Percentiles rank a stretch among this genome's conserved stretches.
Conservation (phyloP, 2,329 filamentous ascomycete species). For the Pestalotiopsis sp. region DNA sequence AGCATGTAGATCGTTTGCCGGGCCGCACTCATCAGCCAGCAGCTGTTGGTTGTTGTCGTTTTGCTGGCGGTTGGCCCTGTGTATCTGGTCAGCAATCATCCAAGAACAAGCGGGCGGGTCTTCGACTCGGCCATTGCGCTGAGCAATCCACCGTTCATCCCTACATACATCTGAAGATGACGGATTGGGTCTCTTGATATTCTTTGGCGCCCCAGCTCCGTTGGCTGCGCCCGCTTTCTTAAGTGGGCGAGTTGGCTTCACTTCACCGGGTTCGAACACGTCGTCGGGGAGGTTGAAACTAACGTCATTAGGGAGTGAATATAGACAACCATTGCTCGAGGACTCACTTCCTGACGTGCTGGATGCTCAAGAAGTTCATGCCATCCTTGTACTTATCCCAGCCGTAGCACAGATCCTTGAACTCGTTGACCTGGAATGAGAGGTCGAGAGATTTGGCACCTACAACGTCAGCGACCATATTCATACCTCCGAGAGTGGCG, state of each 20-base stretch:
- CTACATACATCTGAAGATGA: conserved; percentile 41
- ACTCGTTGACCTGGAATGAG: conserved; percentile 80
- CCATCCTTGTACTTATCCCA: conserved; percentile 77
- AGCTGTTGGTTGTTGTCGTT: conserved; percentile 34
- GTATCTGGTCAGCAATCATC: conserved; percentile 25
- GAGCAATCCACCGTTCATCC: conserved; percentile 25
- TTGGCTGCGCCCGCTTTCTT: conserved; percentile 47
- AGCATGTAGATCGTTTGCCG: not conserved
- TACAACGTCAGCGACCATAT: conserved; percentile 39
- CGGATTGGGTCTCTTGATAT: conserved; percentile 41
- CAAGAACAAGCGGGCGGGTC: conserved; percentile 14
- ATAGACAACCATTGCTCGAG: conserved; percentile 34
- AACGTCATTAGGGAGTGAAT: conserved; percentile 13
- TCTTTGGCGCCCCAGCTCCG: conserved; percentile 39
- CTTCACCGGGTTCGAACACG: conserved; percentile 82
- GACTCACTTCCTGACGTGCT: conserved; percentile 79
- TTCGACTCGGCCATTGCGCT: conserved; percentile 11
- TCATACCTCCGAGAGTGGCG: conserved; percentile 12
- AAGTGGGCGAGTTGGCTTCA: conserved; percentile 61
- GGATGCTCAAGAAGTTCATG: conserved; percentile 78
- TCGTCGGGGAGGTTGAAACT: conserved; percentile 90
- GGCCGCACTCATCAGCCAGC: conserved; percentile 24
- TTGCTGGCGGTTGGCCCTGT: conserved; percentile 34
- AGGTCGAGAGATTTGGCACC: conserved; percentile 75
- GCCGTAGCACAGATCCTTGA: conserved; percentile 78